Evolutionary conservation across 306 rosid genomes (phyloP).

Genomic region (Vachellia pachyceras): DNA sequence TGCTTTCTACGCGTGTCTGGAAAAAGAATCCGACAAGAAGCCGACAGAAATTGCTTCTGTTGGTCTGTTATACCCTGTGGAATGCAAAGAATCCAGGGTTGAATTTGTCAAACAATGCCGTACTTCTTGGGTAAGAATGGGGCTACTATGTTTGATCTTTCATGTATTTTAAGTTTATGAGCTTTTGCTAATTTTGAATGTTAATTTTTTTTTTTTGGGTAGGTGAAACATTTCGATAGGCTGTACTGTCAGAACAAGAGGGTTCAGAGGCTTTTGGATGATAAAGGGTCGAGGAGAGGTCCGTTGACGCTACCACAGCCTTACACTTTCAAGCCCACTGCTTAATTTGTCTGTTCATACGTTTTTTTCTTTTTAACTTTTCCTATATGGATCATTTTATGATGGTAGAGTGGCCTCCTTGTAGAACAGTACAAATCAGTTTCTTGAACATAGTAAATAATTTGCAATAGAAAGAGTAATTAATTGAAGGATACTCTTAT

Average conservation of each 20-base stretch:
- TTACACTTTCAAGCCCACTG: conserved; percentile 44
- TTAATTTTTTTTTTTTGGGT: conserved; percentile 29
- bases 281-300: conserved; percentile 45
- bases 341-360: conserved; percentile 8
- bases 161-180: background rate
- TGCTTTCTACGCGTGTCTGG: conserved; percentile 81
- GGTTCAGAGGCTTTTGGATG: conserved; percentile 90
- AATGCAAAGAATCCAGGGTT: conserved; percentile 66
- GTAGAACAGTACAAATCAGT: background rate
- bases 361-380: background rate
- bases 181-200: conserved; percentile 27
- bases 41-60: conserved; percentile 89
- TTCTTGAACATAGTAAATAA: background rate
- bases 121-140: conserved; percentile 80
- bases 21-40: conserved; percentile 70
- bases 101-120: conserved; percentile 78
- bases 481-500: conserved; percentile 34
- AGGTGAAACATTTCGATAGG: conserved; percentile 97
- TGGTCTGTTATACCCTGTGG: conserved; percentile 83
- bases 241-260: conserved; percentile 75
- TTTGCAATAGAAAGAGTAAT: conserved; percentile 2
- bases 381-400: background rate
- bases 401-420: background rate
- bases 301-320: conserved; percentile 60
- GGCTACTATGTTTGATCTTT: background rate